Percentiles rank a stretch among this genome's conserved stretches.
Conservation (phyloP, 352 stramenopile species). For the Thraustochytrium striatum region DNA sequence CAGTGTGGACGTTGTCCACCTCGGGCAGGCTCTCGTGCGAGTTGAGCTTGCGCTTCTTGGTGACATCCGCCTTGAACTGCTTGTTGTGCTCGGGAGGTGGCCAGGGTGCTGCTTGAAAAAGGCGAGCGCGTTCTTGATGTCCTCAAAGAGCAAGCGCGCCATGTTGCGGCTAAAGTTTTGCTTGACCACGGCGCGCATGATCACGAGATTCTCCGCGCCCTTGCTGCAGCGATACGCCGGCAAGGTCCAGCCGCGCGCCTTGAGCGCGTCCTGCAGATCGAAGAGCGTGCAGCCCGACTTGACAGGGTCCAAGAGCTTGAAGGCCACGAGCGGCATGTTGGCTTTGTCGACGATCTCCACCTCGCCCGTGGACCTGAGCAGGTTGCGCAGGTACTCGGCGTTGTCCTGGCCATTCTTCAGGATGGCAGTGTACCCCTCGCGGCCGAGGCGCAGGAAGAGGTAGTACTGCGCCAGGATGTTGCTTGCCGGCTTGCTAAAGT, state of each 20-base stretch:
- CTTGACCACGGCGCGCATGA: constrained; percentile 83
- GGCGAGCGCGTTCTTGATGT: constrained; percentile 76
- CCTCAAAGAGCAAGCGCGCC: constrained; percentile 75
- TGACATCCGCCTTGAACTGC: neutral
- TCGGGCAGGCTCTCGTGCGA: constrained; percentile 1
- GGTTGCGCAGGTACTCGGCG: constrained; percentile 67
- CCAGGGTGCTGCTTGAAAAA: constrained; percentile 58
- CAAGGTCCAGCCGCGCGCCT: constrained; percentile 76
- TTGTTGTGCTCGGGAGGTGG: constrained; percentile 39
- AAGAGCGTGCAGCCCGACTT: constrained; percentile 74
- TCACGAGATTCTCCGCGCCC: constrained; percentile 71
- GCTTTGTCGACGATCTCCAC: constrained; percentile 81
- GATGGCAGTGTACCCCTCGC: constrained; percentile 76
- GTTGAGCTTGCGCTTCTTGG: constrained; percentile 44
- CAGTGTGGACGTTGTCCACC: neutral
- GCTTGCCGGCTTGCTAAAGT: constrained; percentile 82
- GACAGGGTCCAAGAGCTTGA: constrained; percentile 66
- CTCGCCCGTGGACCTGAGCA: constrained; percentile 70
- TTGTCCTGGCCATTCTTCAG: constrained; percentile 82
- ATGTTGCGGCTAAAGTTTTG: constrained; percentile 81
- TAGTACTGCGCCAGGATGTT: constrained; percentile 85
- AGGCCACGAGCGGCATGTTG: constrained; percentile 81
- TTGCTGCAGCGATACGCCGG: constrained; percentile 68
- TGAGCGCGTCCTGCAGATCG: constrained; percentile 81
- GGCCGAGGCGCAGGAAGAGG: constrained; percentile 84